These are phyloP conservation scores for Phanerochaete carnosa DNA, from an alignment of 768 basidiomycete genomes.

Conservation along the genomic window DNA sequence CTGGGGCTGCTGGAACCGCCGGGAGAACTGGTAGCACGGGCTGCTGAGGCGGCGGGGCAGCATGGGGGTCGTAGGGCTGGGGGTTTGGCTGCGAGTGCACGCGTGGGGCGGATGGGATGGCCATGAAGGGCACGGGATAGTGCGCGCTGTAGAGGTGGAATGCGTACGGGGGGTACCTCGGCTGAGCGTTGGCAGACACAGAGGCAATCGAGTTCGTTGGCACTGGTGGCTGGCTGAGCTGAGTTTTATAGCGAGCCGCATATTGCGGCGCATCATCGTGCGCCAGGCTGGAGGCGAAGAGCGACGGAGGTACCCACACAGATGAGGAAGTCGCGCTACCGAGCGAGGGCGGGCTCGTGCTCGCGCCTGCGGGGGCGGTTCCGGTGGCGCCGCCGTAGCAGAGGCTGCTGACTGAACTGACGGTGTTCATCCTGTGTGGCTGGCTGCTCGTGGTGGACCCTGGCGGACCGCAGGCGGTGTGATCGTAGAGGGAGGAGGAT, in stretches of 20 bases:
- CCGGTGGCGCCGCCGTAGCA: constrained; percentile 13
- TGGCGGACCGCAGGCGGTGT: neutral
- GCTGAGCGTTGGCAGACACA: neutral
- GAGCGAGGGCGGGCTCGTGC: constrained; percentile 3
- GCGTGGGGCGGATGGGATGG: neutral
- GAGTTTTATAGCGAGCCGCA: constrained; percentile 12
- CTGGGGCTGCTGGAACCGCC: neutral
- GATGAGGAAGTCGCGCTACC: constrained; percentile 19
- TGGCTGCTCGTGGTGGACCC: neutral
- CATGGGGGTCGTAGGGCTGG: neutral
- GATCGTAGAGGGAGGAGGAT: neutral
- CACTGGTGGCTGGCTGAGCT: constrained; percentile 1
- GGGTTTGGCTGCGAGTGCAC: neutral
- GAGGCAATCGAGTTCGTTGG: constrained; percentile 1
- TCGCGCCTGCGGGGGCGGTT: neutral
- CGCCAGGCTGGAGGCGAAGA: constrained; percentile 7
- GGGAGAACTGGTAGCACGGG: neutral
- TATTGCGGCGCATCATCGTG: constrained; percentile 8
- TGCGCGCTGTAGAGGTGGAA: neutral
- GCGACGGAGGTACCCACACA: constrained; percentile 3
- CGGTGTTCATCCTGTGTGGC: neutral
- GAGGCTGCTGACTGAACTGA: neutral
- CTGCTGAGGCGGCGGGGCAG: neutral
- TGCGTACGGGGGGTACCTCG: neutral
- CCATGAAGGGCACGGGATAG: neutral